These are phyloP conservation scores for Didymella pinodella DNA, from an alignment of 2,329 filamentous ascomycete species.

Conservation along the genomic window DNA sequence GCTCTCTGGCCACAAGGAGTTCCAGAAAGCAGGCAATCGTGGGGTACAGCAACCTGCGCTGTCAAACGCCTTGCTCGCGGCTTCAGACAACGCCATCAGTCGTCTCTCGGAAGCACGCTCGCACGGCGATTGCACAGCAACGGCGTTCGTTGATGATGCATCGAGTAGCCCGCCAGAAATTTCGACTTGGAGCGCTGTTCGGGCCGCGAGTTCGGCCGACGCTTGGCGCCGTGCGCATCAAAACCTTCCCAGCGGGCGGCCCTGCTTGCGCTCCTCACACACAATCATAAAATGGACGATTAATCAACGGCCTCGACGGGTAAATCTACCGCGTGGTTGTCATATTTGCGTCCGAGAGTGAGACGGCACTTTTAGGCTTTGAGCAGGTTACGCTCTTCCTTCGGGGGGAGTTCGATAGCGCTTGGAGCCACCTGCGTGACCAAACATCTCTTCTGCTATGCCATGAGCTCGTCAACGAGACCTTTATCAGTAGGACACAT, in stretches of 20 bases:
- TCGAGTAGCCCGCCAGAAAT: not conserved
- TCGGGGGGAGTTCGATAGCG: constrained; percentile 34
- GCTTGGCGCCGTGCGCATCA: constrained; percentile 27
- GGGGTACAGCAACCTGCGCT: constrained; percentile 36
- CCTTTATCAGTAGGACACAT: too few relatives aligned
- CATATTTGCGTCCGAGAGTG: constrained; percentile 57
- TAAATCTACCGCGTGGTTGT: constrained; percentile 51
- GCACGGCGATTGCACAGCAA: not conserved
- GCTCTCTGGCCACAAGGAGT: constrained; percentile 57
- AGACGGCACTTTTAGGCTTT: constrained; percentile 50
- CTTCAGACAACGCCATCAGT: constrained; percentile 6
- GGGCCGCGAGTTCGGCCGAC: not conserved
- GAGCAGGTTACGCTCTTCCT: constrained; percentile 34
- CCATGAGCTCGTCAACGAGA: not conserved
- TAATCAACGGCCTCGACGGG: constrained; percentile 54
- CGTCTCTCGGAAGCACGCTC: not conserved
- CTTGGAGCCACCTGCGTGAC: constrained; percentile 52
- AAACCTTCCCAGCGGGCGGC: constrained; percentile 30
- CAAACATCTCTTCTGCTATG: constrained; percentile 35
- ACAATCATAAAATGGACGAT: constrained; percentile 55
- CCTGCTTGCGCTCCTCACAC: constrained; percentile 42
- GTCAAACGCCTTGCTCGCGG: constrained; percentile 11
- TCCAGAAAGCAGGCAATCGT: constrained; percentile 62
- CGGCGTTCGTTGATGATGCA: constrained; percentile 1
- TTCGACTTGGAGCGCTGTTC: not conserved